A percentile compares a stretch with the other conserved stretches of the same genome.
Evolutionary conservation across 169 alveolate genomes (phyloP).

Genomic region (Cryptosporidium parvum): DNA sequence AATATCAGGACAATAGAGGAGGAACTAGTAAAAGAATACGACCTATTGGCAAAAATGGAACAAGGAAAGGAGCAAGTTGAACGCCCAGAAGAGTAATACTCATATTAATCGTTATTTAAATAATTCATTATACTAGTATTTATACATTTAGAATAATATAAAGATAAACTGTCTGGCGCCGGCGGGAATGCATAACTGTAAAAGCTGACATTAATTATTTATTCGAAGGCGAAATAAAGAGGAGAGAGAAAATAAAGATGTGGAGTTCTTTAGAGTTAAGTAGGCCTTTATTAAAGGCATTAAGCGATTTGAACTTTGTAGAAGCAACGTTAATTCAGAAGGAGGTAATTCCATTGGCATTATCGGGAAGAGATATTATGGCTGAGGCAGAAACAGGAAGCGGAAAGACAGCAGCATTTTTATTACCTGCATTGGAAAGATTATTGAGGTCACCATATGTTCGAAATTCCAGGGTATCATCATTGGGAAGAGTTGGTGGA

Average conservation of each 20-base stretch:
- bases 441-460: slow-evolving; percentile 84
- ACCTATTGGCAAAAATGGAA: not conserved
- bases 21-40: slow-evolving; percentile 30
- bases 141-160: no score
- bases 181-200: not conserved
- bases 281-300: slow-evolving; percentile 80
- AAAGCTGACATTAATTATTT: not conserved
- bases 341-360: slow-evolving; percentile 90
- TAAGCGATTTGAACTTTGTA: slow-evolving; percentile 83
- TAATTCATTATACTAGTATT: no score
- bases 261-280: slow-evolving; percentile 68
- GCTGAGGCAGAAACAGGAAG: slow-evolving; percentile 93
- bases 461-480: slow-evolving; percentile 78
- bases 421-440: slow-evolving; percentile 90
- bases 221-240: not conserved
- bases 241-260: slow-evolving; percentile 4
- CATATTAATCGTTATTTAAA: not conserved
- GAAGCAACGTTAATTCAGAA: slow-evolving; percentile 89
- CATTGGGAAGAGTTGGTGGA: slow-evolving; percentile 57
- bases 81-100: not conserved
- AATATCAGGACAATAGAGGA: slow-evolving; percentile 35
- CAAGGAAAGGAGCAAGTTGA: slow-evolving; percentile 3
- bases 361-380: slow-evolving; percentile 87
- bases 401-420: slow-evolving; percentile 92
- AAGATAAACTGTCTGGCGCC: slow-evolving; percentile 5